Conservation (phyloP, 306 rosid genomes). For the Ziziphus jujuba region DNA sequence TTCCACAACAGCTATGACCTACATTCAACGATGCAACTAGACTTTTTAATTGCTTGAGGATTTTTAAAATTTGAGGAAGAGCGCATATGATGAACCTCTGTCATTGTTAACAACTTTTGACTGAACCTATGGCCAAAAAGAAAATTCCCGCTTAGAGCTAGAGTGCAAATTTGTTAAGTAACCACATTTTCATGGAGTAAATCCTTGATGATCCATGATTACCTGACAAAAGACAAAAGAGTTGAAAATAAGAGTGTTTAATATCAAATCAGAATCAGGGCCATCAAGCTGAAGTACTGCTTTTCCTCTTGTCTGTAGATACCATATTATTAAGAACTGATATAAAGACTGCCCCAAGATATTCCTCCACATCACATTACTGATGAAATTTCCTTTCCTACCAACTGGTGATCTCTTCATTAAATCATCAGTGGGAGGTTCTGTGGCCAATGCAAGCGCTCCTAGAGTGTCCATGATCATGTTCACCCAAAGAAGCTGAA, state of each 20-base stretch:
- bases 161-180: not conserved
- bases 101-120: no score
- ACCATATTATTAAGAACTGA: constrained; percentile 83
- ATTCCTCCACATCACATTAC: constrained; percentile 98
- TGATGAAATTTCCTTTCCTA: constrained; percentile 93
- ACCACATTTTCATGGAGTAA: constrained; percentile 5
- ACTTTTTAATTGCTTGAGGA: no score
- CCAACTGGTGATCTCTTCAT: constrained; percentile 97
- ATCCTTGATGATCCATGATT: constrained; percentile 26
- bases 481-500: constrained; percentile 98
- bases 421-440: constrained; percentile 82
- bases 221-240: constrained; percentile 98
- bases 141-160: no score
- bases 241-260: constrained; percentile 94
- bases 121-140: no score
- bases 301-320: constrained; percentile 89
- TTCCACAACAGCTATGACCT: no score
- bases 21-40: no score
- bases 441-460: constrained; percentile 97
- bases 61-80: no score
- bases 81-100: no score
- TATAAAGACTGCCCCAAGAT: constrained; percentile 85
- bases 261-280: constrained; percentile 63
- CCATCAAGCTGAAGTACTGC: constrained; percentile 63
- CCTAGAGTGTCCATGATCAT: constrained; percentile 99